Evolutionary conservation across 75 land plant species (phyloP), one percentile per base, ranked within the genome.

Genomic region (Ceratopteris richardii): DNA sequence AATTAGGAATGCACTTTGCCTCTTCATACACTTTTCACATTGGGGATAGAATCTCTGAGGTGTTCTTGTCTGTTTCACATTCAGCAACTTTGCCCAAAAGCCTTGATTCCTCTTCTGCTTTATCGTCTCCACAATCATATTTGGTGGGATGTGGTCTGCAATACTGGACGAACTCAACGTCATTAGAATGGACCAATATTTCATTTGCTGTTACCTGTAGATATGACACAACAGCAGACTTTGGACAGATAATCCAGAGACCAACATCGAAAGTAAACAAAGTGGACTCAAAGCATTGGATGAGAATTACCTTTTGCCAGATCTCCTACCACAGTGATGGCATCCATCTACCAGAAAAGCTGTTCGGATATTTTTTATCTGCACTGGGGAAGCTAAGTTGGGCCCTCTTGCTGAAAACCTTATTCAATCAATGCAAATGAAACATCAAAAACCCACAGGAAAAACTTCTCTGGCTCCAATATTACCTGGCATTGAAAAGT

Each of bases 261-360:
- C n/a, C 37, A 9, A 33, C 37, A 33, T 33, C 37, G 3, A 33
- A 9, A 33, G 37, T 33, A 33, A 3, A 33, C n/a, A n/a, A n/a
- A n/a, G n/a, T n/a, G n/a, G n/a, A n/a, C n/a, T n/a, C n/a, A n/a
- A n/a, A n/a, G n/a, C n/a, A n/a, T n/a, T n/a, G n/a, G 37, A 33
- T 33, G 37, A 33, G 37, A 9, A 33, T 33, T 24, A 52, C 54
- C 54, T 52, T 22, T 52, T 2, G 24, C 54, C 54, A 52, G 54
- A 23, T 14, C 54, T 52, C 27, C 54, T 52, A 6, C 54, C 54
- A 52, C 54, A 52, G 25, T 52, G 54, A 26, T 52, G 54, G 25
- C 54, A 52, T 19, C 54, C 54, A 4, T 52, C 54, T 52, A 4
- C 7, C 13, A 18, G 25, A 26, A 52, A 52, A 52, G 54, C 54